Evolutionary conservation across 495 filamentous ascomycete genomes (phyloP).

Genomic region (Hyaloscypha finlandica): DNA sequence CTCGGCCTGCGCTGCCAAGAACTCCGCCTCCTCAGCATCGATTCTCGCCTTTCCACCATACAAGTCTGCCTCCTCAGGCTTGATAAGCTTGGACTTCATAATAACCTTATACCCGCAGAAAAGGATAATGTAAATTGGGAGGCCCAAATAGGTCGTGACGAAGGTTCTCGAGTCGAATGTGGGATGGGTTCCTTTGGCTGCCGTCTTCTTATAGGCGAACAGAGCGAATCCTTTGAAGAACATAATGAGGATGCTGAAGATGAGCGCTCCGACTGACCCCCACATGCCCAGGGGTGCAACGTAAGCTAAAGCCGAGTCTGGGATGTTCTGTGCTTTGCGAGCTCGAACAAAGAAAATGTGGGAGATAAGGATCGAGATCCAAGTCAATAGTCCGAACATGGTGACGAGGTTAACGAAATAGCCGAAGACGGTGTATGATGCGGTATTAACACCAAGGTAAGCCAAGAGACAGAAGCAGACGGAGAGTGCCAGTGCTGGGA

Average conservation of each 20-base stretch:
- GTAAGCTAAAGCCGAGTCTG: slow-evolving; percentile 66
- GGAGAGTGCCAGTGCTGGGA: slow-evolving; percentile 64
- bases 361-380: slow-evolving; percentile 81
- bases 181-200: slow-evolving; percentile 76
- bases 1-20: slow-evolving; percentile 56
- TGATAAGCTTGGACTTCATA: slow-evolving; percentile 52
- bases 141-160: slow-evolving; percentile 29
- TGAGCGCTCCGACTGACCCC: slow-evolving; percentile 68
- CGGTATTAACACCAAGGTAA: slow-evolving; percentile 74
- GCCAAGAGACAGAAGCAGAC: slow-evolving; percentile 67
- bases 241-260: slow-evolving; percentile 69
- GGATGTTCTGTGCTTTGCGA: slow-evolving; percentile 71
- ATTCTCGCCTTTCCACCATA: slow-evolving; percentile 72
- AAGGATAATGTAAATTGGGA: slow-evolving; percentile 52
- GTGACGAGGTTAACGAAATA: slow-evolving; percentile 87
- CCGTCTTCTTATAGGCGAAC: slow-evolving; percentile 65
- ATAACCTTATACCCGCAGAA: slow-evolving; percentile 70
- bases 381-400: slow-evolving; percentile 78
- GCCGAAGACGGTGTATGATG: slow-evolving; percentile 68
- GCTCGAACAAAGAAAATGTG: slow-evolving; percentile 81
- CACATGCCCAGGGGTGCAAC: slow-evolving; percentile 67
- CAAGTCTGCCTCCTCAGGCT: slow-evolving; percentile 63
- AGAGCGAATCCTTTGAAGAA: slow-evolving; percentile 79
- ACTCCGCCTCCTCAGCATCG: slow-evolving; percentile 72
- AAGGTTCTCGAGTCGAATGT: slow-evolving; percentile 29